Conservation (phyloP, 1,139 yeast species). For the Meyerozyma smithsonii region DNA sequence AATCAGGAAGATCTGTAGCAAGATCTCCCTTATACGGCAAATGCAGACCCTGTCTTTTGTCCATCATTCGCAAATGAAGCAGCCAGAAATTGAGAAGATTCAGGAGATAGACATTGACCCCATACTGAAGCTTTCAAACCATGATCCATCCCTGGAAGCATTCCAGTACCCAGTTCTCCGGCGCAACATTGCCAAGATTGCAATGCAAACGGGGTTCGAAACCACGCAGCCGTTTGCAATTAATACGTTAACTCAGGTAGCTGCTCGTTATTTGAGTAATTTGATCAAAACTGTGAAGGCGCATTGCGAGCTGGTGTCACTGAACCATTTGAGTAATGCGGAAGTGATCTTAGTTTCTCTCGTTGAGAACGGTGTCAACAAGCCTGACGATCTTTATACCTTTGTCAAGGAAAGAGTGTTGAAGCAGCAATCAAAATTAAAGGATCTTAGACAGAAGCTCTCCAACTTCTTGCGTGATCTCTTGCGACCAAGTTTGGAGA, state of each 20-base stretch:
- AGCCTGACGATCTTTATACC: conserved; percentile 70
- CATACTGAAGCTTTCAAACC: conserved; percentile 66
- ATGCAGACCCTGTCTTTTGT: conserved; percentile 83
- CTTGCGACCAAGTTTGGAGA: conserved; percentile 77
- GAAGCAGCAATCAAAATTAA: conserved; percentile 64
- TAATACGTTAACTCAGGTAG: conserved; percentile 75
- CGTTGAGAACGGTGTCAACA: conserved; percentile 78
- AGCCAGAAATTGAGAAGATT: conserved; percentile 61
- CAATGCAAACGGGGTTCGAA: conserved; percentile 95
- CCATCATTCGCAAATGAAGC: conserved; percentile 69
- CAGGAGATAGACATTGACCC: conserved; percentile 74
- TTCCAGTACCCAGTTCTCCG: conserved; percentile 65
- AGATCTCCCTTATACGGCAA: conserved; percentile 81
- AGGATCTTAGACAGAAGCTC: conserved; percentile 63
- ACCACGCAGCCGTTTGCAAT: conserved; percentile 74
- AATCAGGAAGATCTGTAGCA: conserved; percentile 81
- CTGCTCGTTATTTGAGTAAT: conserved; percentile 74
- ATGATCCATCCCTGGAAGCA: conserved; percentile 51
- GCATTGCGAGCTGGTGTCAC: conserved; percentile 63
- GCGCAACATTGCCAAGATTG: conserved; percentile 68
- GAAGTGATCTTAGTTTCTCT: conserved; percentile 60
- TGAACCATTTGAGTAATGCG: conserved; percentile 36
- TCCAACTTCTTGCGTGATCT: conserved; percentile 75
- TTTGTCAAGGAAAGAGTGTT: conserved; percentile 71
- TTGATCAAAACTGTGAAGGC: conserved; percentile 66